phyloP scores from a whole-genome alignment of 2,329 filamentous ascomycete genomes.

The Penicillium digitatum region DNA sequence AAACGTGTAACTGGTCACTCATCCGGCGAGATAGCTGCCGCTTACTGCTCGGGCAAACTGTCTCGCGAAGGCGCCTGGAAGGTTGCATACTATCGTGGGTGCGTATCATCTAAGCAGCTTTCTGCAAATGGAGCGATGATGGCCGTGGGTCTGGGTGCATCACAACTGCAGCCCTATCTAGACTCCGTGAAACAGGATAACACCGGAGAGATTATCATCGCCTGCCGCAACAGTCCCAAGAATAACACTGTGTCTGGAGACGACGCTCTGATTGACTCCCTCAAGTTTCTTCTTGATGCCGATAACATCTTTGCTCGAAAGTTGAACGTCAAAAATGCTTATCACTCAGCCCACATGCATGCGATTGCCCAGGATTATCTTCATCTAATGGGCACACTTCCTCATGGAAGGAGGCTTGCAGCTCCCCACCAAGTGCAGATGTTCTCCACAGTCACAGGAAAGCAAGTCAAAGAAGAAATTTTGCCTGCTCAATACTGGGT shows the following conservation, averaged over 20 bases:
- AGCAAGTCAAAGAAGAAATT: slow-evolving; percentile 11
- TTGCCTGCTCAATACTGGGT: slow-evolving; percentile 30
- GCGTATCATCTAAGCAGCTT: slow-evolving; percentile 21
- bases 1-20: slow-evolving; percentile 30
- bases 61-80: slow-evolving; percentile 26
- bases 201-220: slow-evolving; percentile 24
- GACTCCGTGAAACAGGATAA: slow-evolving; percentile 5
- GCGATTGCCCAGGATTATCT: slow-evolving; percentile 26
- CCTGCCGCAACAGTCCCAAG: slow-evolving; percentile 30
- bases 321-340: slow-evolving; percentile 31
- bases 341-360: slow-evolving; percentile 31
- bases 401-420: slow-evolving; percentile 7
- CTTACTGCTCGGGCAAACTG: slow-evolving; percentile 45
- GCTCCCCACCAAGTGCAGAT: slow-evolving; percentile 18
- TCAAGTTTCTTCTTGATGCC: slow-evolving; percentile 21
- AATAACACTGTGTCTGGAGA: slow-evolving; percentile 30
- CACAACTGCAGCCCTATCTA: slow-evolving; percentile 18
- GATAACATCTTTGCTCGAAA: slow-evolving; percentile 28
- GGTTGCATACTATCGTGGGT: slow-evolving; percentile 30
- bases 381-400: slow-evolving; percentile 19
- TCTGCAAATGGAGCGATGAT: slow-evolving; percentile 28
- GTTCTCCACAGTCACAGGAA: slow-evolving; percentile 27
- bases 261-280: slow-evolving; percentile 22
- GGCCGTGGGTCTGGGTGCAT: slow-evolving; percentile 24
- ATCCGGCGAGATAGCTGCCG: slow-evolving; percentile 41